Conservation (phyloP, 805 yeast species). For the Candida nitratophila region DNA sequence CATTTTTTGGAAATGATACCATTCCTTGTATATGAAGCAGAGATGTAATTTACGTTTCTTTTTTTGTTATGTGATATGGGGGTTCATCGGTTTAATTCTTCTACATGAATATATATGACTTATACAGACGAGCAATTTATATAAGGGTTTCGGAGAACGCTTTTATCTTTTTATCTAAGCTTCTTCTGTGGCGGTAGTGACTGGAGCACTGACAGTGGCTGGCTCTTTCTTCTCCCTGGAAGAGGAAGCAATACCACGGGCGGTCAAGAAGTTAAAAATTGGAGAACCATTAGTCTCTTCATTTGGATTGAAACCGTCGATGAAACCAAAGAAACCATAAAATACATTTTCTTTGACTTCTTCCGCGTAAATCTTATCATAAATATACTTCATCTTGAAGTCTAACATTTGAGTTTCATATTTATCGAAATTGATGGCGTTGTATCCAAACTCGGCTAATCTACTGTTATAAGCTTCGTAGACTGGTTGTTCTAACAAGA, state of each 20-base stretch:
- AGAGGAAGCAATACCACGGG: slow-evolving; percentile 27
- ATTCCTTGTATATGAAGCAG: too few species aligned
- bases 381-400: slow-evolving; percentile 82
- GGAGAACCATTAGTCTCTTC: slow-evolving; percentile 43
- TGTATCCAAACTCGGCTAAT: slow-evolving; percentile 70
- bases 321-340: slow-evolving; percentile 84
- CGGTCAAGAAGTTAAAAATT: slow-evolving; percentile 52
- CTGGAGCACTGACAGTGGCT: background rate
- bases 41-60: too few species aligned
- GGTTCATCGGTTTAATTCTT: too few species aligned
- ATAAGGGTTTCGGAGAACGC: too few species aligned
- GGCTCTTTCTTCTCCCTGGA: background rate
- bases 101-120: too few species aligned
- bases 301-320: slow-evolving; percentile 69
- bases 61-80: too few species aligned
- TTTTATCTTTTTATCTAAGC: too few species aligned
- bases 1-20: too few species aligned
- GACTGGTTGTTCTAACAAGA: slow-evolving; percentile 85
- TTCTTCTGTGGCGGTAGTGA: background rate
- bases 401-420: slow-evolving; percentile 68
- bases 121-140: too few species aligned
- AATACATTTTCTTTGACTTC: slow-evolving; percentile 84
- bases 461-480: slow-evolving; percentile 77
- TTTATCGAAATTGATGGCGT: slow-evolving; percentile 59
- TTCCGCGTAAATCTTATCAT: slow-evolving; percentile 87